phyloP scores from a whole-genome alignment of 2,329 filamentous ascomycete species.

The Neonectria sp. region DNA sequence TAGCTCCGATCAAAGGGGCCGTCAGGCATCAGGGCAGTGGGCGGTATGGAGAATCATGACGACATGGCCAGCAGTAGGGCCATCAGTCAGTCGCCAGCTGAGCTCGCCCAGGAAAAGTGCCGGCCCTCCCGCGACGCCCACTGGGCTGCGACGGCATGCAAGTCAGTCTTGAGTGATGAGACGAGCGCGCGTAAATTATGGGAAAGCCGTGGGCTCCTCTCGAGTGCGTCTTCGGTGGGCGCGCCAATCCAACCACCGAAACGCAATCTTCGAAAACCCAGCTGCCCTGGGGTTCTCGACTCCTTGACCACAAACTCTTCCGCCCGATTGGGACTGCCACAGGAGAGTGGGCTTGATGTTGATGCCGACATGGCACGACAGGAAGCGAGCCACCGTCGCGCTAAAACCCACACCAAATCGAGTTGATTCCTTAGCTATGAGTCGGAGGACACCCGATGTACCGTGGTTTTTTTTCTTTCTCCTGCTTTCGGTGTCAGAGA shows the following conservation, averaged over 20 bases:
- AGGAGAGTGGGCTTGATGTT: neutral
- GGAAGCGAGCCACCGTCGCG: neutral
- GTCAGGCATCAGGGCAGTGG: slow-evolving; percentile 12
- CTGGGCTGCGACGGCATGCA: neutral
- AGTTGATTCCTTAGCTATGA: neutral
- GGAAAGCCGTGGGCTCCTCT: neutral
- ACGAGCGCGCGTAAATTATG: slow-evolving; percentile 11
- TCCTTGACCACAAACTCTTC: neutral
- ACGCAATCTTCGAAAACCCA: neutral
- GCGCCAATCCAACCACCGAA: slow-evolving; percentile 1
- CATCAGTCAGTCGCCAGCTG: neutral
- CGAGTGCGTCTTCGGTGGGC: neutral
- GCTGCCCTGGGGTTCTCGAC: neutral
- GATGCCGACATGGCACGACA: neutral
- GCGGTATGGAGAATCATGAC: slow-evolving; percentile 13
- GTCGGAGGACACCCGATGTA: neutral
- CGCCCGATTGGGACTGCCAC: slow-evolving; percentile 2
- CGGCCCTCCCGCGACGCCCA: slow-evolving; percentile 16
- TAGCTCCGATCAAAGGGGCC: slow-evolving; percentile 6
- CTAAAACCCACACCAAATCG: neutral
- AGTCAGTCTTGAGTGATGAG: neutral
- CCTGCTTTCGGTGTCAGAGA: neutral
- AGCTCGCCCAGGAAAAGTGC: slow-evolving; percentile 13
- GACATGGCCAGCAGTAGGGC: slow-evolving; percentile 5
- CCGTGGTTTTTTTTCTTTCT: neutral